Evolutionary conservation across 2,329 filamentous ascomycete genomes (phyloP), one percentile per base, ranked within the genome.

Genomic region (Colletotrichum agaves): DNA sequence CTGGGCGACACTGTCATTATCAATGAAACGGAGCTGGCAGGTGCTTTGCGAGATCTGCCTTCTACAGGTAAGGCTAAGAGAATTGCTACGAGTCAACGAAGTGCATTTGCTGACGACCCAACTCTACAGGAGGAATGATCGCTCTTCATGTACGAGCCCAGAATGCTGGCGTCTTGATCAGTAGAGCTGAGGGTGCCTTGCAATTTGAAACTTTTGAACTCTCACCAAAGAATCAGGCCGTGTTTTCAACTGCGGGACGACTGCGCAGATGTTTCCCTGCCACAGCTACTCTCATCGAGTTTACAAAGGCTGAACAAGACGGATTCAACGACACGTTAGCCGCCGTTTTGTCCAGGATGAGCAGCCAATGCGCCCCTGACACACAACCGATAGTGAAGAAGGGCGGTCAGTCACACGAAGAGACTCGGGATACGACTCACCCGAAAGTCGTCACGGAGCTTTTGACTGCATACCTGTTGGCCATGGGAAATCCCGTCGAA

Each of bases 371-470:
- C 0, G 70, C 70, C 0, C 15, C 60, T 0, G 73, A 69, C 3
- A 74, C 70, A 49, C 66, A 68, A 1, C 60, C 68, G 0, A 71
- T 53, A 4, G 66, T 75, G 69, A 12, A 12, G 3, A 88, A 88
- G 61, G 81, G 79, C 1, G 57, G 73, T 0, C 49, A 75, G 1
- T 4, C 67, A 0, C 72, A 78, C 6, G 70, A 73, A 1, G 85
- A 89, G 66, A 74, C 73, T 0, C 79, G 85, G 3, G 85, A 90
- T 17, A 84, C 85, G 0, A 75, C 73, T 0, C 61, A 85, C 61
- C 87, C 87, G 0, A 77, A 74, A 2, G 76, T 88, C 12, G 79
- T 90, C 0, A 88, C 84, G 0, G 83, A 88, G 44, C 78, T 86
- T 7, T 76, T 83, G 4, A 55, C 70, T 0, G 78, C 78, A 0